A percentile compares a stretch with the other conserved stretches of the same genome.
These are phyloP conservation scores for Fusarium sp. DNA, from an alignment of 2,329 filamentous ascomycete species.

Conservation along the genomic window DNA sequence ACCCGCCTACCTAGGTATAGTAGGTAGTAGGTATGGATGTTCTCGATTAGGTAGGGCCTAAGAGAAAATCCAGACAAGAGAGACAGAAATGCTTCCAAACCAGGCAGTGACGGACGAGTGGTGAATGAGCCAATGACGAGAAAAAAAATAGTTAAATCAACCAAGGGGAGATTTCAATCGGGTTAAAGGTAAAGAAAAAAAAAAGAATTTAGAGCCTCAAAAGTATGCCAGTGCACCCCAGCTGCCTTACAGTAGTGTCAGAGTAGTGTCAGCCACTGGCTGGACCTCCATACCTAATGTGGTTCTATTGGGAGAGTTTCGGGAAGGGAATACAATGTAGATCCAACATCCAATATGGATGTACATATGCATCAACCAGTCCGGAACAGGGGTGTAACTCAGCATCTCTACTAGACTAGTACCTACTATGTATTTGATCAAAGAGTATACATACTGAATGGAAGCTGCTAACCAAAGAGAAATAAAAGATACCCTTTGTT, in stretches of 20 bases:
- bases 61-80: slow-evolving; percentile 3
- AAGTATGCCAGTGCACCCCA: slow-evolving; percentile 14
- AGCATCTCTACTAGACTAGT: neutral
- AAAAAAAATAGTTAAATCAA: neutral
- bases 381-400: neutral
- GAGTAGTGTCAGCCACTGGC: slow-evolving; percentile 19
- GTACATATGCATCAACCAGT: neutral
- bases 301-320: slow-evolving; percentile 1
- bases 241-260: slow-evolving; percentile 12
- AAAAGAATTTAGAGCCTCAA: slow-evolving; percentile 10
- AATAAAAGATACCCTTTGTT: neutral
- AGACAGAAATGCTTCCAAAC: neutral
- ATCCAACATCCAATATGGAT: neutral
- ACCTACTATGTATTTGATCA: neutral
- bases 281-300: neutral
- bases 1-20: slow-evolving; percentile 3
- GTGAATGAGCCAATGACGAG: slow-evolving; percentile 7
- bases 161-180: slow-evolving; percentile 15
- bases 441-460: neutral
- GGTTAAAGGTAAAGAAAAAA: neutral
- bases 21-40: too few species aligned
- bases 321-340: slow-evolving; percentile 11
- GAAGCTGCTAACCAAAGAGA: neutral
- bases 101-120: slow-evolving; percentile 1
- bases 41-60: neutral